Evolutionary conservation across 768 basidiomycete species (phyloP).

Genomic region (Auriscalpium vulgare): DNA sequence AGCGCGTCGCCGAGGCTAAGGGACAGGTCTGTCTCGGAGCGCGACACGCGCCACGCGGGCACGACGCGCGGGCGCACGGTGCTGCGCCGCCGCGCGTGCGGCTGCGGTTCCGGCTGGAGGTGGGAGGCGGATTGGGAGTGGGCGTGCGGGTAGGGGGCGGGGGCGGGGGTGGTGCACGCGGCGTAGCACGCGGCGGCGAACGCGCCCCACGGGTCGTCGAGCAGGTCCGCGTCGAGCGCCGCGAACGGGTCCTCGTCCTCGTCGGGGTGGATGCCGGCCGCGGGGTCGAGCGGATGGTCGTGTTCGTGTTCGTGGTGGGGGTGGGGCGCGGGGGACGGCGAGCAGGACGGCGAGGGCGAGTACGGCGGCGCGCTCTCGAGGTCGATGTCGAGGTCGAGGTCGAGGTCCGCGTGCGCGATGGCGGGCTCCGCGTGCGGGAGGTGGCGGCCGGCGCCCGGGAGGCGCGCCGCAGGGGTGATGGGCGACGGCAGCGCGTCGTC

Average conservation of each 20-base stretch:
- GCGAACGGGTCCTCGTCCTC: neutral
- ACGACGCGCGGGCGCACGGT: neutral
- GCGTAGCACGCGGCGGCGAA: neutral
- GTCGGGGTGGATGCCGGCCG: no score
- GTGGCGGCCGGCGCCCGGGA: no score
- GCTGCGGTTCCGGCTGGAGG: neutral
- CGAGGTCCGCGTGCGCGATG: no score
- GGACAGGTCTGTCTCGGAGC: neutral
- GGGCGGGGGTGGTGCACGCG: neutral
- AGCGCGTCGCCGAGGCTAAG: neutral
- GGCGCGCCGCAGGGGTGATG: no score
- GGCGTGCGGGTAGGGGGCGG: neutral
- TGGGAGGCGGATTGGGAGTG: neutral
- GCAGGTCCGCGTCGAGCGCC: neutral
- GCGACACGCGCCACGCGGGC: neutral
- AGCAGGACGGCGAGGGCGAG: no score
- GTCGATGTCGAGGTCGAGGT: no score
- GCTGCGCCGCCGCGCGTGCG: neutral
- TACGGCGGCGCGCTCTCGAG: no score
- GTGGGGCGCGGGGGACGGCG: neutral
- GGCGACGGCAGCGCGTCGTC: no score
- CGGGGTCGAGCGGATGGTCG: no score
- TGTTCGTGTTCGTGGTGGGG: neutral
- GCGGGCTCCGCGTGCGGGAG: no score
- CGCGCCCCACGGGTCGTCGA: neutral